Evolutionary conservation across 495 filamentous ascomycete genomes (phyloP).

Genomic region (Penicillium pancosmium): DNA sequence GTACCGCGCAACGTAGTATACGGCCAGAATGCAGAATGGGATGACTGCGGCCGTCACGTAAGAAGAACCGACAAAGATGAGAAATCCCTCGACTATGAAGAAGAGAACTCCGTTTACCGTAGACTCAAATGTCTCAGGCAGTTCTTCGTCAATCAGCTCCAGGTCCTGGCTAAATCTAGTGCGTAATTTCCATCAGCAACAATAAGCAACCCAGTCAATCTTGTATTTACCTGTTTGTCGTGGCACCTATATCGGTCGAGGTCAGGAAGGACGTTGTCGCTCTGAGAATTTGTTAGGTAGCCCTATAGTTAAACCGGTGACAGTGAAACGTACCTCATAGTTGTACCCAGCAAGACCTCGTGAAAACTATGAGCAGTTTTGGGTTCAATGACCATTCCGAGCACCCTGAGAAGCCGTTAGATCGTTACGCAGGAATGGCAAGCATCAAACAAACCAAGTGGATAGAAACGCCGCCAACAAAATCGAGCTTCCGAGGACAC

Average conservation of each 20-base stretch:
- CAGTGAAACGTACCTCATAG: conserved; percentile 16
- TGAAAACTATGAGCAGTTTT: conserved; percentile 24
- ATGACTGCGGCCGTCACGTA: conserved; percentile 22
- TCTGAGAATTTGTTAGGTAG: conserved; percentile 1
- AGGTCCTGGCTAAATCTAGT: conserved; percentile 38
- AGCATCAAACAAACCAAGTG: conserved; percentile 14
- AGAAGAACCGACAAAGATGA: conserved; percentile 27
- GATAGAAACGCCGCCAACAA: conserved; percentile 17
- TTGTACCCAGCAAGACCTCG: conserved; percentile 23
- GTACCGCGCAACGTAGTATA: conserved; percentile 25
- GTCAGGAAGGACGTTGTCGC: conserved; percentile 29
- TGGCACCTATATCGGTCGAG: conserved; percentile 25
- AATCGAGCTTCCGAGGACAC: conserved; percentile 19
- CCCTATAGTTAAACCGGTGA: neutral
- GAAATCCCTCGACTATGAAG: conserved; percentile 20
- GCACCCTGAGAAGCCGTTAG: conserved; percentile 15
- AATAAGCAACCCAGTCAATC: neutral
- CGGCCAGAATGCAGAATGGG: conserved; percentile 19
- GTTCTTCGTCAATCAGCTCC: conserved; percentile 55
- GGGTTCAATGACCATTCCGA: conserved; percentile 24
- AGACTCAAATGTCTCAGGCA: conserved; percentile 19
- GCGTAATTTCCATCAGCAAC: neutral
- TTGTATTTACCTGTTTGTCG: conserved; percentile 21
- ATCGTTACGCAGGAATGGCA: neutral
- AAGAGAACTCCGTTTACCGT: conserved; percentile 16